Percentiles rank a stretch among this genome's conserved stretches.
Evolutionary conservation across 352 stramenopile species (phyloP).

Genomic region (Phytophthora chlamydospora): DNA sequence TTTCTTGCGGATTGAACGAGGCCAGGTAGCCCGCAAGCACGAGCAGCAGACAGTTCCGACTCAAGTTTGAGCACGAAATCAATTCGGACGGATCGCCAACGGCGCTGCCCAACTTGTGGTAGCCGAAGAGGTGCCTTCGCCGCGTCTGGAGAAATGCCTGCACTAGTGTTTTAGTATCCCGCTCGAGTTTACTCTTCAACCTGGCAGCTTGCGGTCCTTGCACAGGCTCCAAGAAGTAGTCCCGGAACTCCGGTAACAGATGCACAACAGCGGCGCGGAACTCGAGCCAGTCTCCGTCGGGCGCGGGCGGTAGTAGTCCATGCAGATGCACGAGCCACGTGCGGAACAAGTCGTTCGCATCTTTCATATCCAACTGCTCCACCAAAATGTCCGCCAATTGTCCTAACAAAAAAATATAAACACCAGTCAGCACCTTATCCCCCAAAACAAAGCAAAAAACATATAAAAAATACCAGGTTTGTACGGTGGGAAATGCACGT

Average conservation of each 20-base stretch:
- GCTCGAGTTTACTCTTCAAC: slow-evolving; percentile 43
- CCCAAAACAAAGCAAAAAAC: background rate
- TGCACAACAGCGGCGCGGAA: slow-evolving; percentile 61
- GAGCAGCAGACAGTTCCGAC: slow-evolving; percentile 69
- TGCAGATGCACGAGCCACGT: slow-evolving; percentile 61
- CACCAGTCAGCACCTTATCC: slow-evolving; percentile 3
- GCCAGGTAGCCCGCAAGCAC: slow-evolving; percentile 76
- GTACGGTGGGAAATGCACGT: slow-evolving; percentile 68
- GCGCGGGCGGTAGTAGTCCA: slow-evolving; percentile 44
- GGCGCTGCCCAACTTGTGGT: slow-evolving; percentile 49
- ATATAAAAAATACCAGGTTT: slow-evolving; percentile 37
- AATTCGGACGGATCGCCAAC: slow-evolving; percentile 41
- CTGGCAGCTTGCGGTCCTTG: slow-evolving; percentile 11
- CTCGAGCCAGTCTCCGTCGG: slow-evolving; percentile 71
- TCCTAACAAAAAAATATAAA: slow-evolving; percentile 25
- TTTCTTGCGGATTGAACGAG: slow-evolving; percentile 84
- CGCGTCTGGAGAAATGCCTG: slow-evolving; percentile 53
- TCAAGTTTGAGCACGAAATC: slow-evolving; percentile 68
- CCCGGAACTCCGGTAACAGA: slow-evolving; percentile 59
- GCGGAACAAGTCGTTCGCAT: slow-evolving; percentile 50
- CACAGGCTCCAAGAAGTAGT: slow-evolving; percentile 24
- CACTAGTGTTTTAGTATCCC: slow-evolving; percentile 43
- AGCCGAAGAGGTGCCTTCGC: slow-evolving; percentile 66
- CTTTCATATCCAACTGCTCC: slow-evolving; percentile 52
- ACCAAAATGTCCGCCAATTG: slow-evolving; percentile 70